Percentiles rank a stretch among this genome's conserved stretches.
phyloP scores from a whole-genome alignment of 345 rosid species.

The Litchi chinensis region DNA sequence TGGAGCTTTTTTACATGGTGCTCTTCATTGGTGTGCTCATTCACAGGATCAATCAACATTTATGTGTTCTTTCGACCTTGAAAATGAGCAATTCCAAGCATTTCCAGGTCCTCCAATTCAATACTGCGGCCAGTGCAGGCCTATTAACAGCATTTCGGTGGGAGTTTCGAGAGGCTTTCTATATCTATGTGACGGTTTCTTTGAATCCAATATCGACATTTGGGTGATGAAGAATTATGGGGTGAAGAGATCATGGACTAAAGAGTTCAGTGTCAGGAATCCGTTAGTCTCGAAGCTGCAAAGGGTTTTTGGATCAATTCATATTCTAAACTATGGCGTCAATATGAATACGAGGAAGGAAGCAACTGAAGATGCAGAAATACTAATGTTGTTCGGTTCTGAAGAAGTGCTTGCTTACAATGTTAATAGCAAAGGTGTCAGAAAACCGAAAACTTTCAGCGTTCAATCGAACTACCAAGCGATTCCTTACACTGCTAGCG shows the following conservation, averaged over 20 bases:
- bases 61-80: slow-evolving; percentile 25
- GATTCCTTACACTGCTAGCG: slow-evolving; percentile 30
- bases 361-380: slow-evolving; percentile 33
- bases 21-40: slow-evolving; percentile 9
- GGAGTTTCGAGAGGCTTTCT: slow-evolving; percentile 26
- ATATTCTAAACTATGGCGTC: not conserved
- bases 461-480: slow-evolving; percentile 6
- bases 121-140: not conserved
- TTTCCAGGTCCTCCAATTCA: not conserved
- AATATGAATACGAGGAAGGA: not conserved
- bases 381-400: not conserved
- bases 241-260: slow-evolving; percentile 31
- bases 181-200: slow-evolving; percentile 25
- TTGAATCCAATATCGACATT: slow-evolving; percentile 1
- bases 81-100: slow-evolving; percentile 20
- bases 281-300: slow-evolving; percentile 14
- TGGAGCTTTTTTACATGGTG: slow-evolving; percentile 28
- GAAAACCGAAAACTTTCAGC: not conserved
- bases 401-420: slow-evolving; percentile 20
- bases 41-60: not conserved
- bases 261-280: slow-evolving; percentile 20
- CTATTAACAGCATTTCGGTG: slow-evolving; percentile 22
- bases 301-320: slow-evolving; percentile 8
- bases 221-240: slow-evolving; percentile 35
- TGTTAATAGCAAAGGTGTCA: slow-evolving; percentile 31